These are phyloP conservation scores for Clonostachys chloroleuca DNA, from an alignment of 2,329 filamentous ascomycete genomes.

Conservation along the genomic window DNA sequence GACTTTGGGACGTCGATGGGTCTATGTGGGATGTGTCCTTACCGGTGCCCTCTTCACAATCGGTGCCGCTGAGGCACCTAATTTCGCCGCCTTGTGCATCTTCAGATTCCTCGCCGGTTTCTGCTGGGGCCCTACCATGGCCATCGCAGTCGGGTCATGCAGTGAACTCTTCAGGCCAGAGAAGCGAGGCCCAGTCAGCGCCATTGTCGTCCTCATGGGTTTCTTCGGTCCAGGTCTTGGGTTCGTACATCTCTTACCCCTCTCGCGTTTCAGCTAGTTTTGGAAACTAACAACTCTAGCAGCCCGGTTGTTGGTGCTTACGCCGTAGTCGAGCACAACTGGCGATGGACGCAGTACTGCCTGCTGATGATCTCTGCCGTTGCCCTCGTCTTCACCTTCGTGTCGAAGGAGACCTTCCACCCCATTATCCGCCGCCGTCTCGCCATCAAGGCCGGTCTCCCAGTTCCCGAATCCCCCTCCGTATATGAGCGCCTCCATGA, in stretches of 20 bases:
- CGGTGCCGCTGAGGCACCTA: constrained; percentile 45
- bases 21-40: constrained; percentile 41
- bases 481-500: constrained; percentile 10
- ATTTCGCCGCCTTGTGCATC: constrained; percentile 44
- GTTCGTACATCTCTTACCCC: constrained; percentile 14
- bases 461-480: constrained; percentile 6
- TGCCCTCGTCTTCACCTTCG: constrained; percentile 23
- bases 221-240: constrained; percentile 48
- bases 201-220: constrained; percentile 40
- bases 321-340: constrained; percentile 34
- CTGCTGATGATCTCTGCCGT: constrained; percentile 38
- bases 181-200: constrained; percentile 27
- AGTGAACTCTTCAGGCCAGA: constrained; percentile 38
- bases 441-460: constrained; percentile 25
- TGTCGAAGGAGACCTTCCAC: constrained; percentile 53
- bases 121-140: constrained; percentile 40
- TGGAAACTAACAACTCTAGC: not conserved
- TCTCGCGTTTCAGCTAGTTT: too few species aligned
- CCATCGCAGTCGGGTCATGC: constrained; percentile 45
- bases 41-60: constrained; percentile 51
- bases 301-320: constrained; percentile 44
- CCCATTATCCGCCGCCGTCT: constrained; percentile 37
- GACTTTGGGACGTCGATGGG: constrained; percentile 45
- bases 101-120: constrained; percentile 54
- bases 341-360: constrained; percentile 40